Evolutionary conservation across 176 grass and related monocot species (phyloP), one percentile per base, ranked within the genome.

Genomic region (Triticum dicoccoides): DNA sequence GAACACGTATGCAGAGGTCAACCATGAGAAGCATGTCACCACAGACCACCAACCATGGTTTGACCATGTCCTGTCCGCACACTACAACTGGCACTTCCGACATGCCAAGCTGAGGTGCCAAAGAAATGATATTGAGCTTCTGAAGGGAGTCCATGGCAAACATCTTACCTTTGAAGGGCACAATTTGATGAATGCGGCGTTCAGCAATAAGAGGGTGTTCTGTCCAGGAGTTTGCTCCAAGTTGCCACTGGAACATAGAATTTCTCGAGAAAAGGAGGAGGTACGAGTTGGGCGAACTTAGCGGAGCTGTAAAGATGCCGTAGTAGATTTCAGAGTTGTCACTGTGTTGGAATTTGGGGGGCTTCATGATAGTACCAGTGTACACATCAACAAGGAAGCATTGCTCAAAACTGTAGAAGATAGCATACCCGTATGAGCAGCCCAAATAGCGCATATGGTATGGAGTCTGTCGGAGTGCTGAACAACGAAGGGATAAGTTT

Each of bases 361-460:
- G 77, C 59, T 38, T 49, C 83, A 97, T 8, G 52, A 56, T 42
- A 39, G n/a, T 17, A 30, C 95, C 86, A 20, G 77, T 85, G 80
- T 91, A 87, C 35, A 62, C 69, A 78, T 97, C 42, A 12, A 89
- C 79, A 25, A 94, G 54, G 66, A 97, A 6, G 41, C 86, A 86
- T 2, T 64, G 49, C 14, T 86, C 66, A 2, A 4, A 18, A 38
- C 33, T 11, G 6, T 27, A 61, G 21, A 91, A 89, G 35, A 94
- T 91, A 39, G 87, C 58, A 78, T 89, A 83, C n/a, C 87, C 87
- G 70, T 87, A 69, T 30, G 92, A 89, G 77, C 77, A 89, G 3
- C 92, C 92, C 41, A 91, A 10, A 76, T 87, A 88, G 11, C 2
- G 21, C 61, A 84, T 69, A 62, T 17, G 2, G 24, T 8, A 37